A percentile compares a stretch with the other conserved stretches of the same genome.
Conservation (phyloP, 768 basidiomycete genomes). For the Pisolithus marmoratus region DNA sequence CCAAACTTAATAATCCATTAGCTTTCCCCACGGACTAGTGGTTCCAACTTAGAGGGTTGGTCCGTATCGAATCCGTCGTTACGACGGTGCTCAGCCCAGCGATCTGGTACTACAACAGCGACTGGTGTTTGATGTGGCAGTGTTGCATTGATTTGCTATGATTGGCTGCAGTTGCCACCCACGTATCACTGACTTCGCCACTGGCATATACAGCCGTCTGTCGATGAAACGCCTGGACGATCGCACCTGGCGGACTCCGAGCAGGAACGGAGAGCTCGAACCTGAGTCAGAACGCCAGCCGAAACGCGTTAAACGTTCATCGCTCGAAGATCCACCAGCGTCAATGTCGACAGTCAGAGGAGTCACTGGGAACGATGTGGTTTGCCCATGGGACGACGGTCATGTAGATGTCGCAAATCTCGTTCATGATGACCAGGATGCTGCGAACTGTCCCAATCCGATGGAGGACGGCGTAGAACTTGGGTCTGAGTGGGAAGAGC, state of each 20-base stretch:
- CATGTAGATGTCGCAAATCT: neutral
- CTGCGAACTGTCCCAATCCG: neutral
- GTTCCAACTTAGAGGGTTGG: no score
- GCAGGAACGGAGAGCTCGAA: neutral
- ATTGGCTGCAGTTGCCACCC: no score
- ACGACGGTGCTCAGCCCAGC: no score
- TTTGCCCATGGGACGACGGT: neutral
- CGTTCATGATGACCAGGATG: neutral
- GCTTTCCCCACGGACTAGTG: no score
- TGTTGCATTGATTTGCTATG: no score
- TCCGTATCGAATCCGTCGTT: no score
- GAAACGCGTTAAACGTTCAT: neutral
- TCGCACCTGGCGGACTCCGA: neutral
- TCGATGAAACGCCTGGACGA: neutral
- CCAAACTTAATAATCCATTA: no score
- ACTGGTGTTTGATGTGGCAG: no score
- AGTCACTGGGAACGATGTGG: no score
- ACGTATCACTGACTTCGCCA: no score
- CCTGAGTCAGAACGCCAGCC: neutral
- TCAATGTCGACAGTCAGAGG: neutral
- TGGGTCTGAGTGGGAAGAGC: constrained; percentile 29
- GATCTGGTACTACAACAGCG: no score
- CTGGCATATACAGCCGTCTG: neutral
- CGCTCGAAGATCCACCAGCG: neutral
- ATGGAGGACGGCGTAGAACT: neutral